These are phyloP conservation scores for Phytophthora rubi DNA, from an alignment of 352 stramenopile species.

Conservation along the genomic window DNA sequence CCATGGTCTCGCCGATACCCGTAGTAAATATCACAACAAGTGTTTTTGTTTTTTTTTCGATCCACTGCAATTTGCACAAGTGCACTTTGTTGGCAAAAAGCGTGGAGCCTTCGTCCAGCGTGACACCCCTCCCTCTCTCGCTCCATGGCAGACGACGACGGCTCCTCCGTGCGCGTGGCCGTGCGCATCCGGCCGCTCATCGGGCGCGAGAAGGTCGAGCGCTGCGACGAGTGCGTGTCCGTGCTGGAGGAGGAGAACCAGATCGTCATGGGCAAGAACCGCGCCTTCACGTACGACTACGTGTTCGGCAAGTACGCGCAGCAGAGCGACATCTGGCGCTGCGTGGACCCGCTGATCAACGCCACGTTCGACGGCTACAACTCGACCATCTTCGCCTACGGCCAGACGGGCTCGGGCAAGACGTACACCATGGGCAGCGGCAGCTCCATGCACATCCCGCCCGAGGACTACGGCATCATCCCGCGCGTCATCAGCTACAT, in stretches of 20 bases:
- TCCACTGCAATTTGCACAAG: background rate
- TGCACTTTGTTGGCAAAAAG: background rate
- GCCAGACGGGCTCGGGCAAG: slow-evolving; percentile 88
- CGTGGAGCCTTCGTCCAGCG: background rate
- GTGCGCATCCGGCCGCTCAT: slow-evolving; percentile 89
- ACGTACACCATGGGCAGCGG: slow-evolving; percentile 91
- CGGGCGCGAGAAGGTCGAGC: slow-evolving; percentile 89
- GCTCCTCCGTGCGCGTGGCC: slow-evolving; percentile 77
- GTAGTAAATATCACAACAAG: background rate
- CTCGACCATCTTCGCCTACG: slow-evolving; percentile 91
- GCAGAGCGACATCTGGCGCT: slow-evolving; percentile 88
- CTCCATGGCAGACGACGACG: slow-evolving; percentile 55
- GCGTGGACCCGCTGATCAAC: slow-evolving; percentile 81
- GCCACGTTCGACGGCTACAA: slow-evolving; percentile 91
- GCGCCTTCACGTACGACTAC: slow-evolving; percentile 92
- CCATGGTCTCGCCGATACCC: background rate
- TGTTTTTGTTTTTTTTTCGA: background rate
- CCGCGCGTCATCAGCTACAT: slow-evolving; percentile 85
- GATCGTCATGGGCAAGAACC: slow-evolving; percentile 90
- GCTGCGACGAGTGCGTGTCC: slow-evolving; percentile 87
- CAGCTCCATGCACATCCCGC: slow-evolving; percentile 77
- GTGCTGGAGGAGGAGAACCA: slow-evolving; percentile 84
- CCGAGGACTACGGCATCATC: slow-evolving; percentile 89
- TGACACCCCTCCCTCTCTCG: background rate
- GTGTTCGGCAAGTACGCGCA: slow-evolving; percentile 86